phyloP scores from a whole-genome alignment of 495 filamentous ascomycete species.

The Hypoxylon subgilvum region DNA sequence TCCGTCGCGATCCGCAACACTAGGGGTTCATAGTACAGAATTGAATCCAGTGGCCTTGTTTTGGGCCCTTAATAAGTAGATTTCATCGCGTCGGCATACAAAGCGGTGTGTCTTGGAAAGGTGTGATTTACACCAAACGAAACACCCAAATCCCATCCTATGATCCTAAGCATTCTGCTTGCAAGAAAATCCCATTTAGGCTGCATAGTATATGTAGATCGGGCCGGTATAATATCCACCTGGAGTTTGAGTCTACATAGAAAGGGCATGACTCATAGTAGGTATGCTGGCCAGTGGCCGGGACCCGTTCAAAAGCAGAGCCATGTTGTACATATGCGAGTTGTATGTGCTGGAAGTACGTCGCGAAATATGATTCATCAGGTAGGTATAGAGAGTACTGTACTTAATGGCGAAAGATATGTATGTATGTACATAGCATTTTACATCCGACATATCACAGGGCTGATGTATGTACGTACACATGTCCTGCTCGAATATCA shows the following conservation, averaged over 20 bases:
- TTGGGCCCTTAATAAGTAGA: slow-evolving; percentile 5
- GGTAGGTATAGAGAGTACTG: background rate
- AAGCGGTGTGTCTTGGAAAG: background rate
- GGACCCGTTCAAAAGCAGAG: slow-evolving; percentile 10
- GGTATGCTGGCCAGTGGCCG: no score
- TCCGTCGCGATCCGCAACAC: slow-evolving; percentile 25
- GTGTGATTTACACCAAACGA: no score
- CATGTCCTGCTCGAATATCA: slow-evolving; percentile 23
- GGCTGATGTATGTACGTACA: slow-evolving; percentile 29
- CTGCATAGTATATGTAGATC: no score
- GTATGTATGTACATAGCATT: background rate
- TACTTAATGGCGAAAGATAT: background rate
- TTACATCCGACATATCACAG: slow-evolving; percentile 20
- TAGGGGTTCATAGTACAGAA: slow-evolving; percentile 15
- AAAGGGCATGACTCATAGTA: slow-evolving; percentile 35
- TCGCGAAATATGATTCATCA: no score
- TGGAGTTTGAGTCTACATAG: slow-evolving; percentile 13
- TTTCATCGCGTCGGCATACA: background rate
- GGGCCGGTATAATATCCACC: slow-evolving; percentile 22
- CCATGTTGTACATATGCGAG: no score
- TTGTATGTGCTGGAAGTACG: no score
- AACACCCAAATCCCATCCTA: no score
- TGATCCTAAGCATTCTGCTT: no score
- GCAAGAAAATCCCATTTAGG: no score
- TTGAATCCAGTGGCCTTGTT: slow-evolving; percentile 11